A percentile compares a stretch with the other conserved stretches of the same genome.
Conservation (phyloP, 1,139 yeast species). For the Diutina siamensis region DNA sequence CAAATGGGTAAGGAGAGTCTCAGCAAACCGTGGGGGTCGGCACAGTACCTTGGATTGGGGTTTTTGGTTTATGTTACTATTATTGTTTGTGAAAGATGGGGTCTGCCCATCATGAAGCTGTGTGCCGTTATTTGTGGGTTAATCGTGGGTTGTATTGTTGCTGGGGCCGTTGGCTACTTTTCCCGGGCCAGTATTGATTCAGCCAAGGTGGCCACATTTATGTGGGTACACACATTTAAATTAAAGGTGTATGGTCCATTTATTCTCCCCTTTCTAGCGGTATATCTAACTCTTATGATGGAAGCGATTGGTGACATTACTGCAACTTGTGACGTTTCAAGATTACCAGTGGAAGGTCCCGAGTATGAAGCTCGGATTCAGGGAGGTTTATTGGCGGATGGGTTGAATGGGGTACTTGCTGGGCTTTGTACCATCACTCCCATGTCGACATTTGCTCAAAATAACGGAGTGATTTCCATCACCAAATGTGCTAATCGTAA, state of each 20-base stretch:
- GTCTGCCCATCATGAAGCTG: conserved; percentile 90
- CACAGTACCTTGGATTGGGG: conserved; percentile 76
- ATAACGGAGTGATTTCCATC: conserved; percentile 84
- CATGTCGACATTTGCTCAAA: conserved; percentile 83
- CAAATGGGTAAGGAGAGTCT: conserved; percentile 27
- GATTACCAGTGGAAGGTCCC: conserved; percentile 73
- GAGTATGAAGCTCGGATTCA: conserved; percentile 75
- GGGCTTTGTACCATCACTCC: conserved; percentile 73
- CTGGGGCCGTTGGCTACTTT: conserved; percentile 84
- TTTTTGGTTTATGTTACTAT: conserved; percentile 69
- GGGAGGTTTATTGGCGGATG: conserved; percentile 85
- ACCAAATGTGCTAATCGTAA: conserved; percentile 81
- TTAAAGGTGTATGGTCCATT: conserved; percentile 70
- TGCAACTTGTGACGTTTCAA: conserved; percentile 83
- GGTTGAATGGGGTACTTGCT: conserved; percentile 57
- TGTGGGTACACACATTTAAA: conserved; percentile 80
- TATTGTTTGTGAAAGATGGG: conserved; percentile 70
- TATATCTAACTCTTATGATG: conserved; percentile 71
- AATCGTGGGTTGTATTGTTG: conserved; percentile 80
- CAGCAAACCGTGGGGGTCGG: conserved; percentile 64
- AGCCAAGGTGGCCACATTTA: conserved; percentile 78
- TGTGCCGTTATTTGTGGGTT: conserved; percentile 83
- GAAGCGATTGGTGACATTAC: conserved; percentile 91
- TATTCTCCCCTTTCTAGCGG: conserved; percentile 73
- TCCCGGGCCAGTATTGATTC: conserved; percentile 36